A percentile compares a stretch with the other conserved stretches of the same genome.
phyloP scores from a whole-genome alignment of 495 filamentous ascomycete genomes.

The Oidiodendron maius region DNA sequence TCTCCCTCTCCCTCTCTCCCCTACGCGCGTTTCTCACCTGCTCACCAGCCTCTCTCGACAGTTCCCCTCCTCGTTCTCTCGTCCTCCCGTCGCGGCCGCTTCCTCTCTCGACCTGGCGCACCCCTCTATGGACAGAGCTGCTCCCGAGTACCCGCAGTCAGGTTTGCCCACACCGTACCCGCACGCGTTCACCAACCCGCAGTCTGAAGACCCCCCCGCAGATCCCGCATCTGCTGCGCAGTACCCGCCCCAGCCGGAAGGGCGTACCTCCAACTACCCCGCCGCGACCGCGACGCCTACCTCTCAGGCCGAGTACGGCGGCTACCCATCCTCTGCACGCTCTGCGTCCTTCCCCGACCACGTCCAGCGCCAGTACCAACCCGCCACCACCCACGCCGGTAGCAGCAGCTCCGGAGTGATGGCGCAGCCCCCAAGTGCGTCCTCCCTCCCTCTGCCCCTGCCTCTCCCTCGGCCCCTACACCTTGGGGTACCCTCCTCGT shows the following conservation, averaged over 20 bases:
- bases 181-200: slow-evolving; percentile 58
- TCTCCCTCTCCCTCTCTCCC: neutral
- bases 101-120: too few relatives aligned
- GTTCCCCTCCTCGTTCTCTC: slow-evolving; percentile 29
- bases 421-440: slow-evolving; percentile 98
- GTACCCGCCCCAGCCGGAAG: slow-evolving; percentile 69
- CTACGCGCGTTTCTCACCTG: slow-evolving; percentile 1
- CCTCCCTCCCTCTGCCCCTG: slow-evolving; percentile 44
- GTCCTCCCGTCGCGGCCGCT: too few relatives aligned
- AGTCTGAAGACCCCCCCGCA: slow-evolving; percentile 78
- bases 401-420: slow-evolving; percentile 85
- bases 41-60: slow-evolving; percentile 23
- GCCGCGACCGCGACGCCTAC: slow-evolving; percentile 77
- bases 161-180: slow-evolving; percentile 89
- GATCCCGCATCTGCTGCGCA: slow-evolving; percentile 82
- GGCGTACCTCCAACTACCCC: slow-evolving; percentile 56
- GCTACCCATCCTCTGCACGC: slow-evolving; percentile 72
- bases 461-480: slow-evolving; percentile 63
- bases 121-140: slow-evolving; percentile 80
- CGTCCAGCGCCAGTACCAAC: slow-evolving; percentile 63
- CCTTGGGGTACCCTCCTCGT: too few relatives aligned
- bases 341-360: slow-evolving; percentile 78
- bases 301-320: slow-evolving; percentile 82
- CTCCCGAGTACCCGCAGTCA: slow-evolving; percentile 94
- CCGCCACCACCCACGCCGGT: slow-evolving; percentile 64